Conservation (phyloP, 1,284 basidiomycete genomes). For the Malassezia obtusa region DNA sequence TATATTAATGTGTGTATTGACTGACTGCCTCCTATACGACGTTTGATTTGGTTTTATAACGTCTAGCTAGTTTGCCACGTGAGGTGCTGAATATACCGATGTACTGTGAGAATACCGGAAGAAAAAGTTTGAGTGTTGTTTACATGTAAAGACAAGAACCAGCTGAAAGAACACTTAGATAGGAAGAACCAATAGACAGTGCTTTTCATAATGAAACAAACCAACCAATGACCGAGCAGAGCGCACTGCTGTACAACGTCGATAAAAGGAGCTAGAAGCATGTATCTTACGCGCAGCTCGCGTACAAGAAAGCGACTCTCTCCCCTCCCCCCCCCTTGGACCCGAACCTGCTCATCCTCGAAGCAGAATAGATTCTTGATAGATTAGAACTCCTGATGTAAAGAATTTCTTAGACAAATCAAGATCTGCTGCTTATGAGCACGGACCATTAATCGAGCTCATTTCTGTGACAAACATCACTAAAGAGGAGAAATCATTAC, state of each 20-base stretch:
- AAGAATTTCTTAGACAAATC: neutral
- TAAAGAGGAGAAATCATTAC: constrained; percentile 1
- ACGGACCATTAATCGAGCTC: neutral
- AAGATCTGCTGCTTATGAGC: neutral
- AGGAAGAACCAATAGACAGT: too few species aligned
- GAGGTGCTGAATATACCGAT: too few species aligned
- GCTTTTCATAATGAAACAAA: neutral
- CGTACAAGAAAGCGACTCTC: constrained; percentile 1
- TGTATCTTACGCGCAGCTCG: neutral
- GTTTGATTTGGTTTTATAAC: too few species aligned
- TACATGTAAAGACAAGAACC: too few species aligned
- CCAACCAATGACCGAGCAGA: neutral
- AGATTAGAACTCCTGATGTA: neutral
- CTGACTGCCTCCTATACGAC: too few species aligned
- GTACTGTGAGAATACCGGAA: too few species aligned
- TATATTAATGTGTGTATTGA: too few species aligned
- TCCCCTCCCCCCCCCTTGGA: neutral
- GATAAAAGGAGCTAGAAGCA: neutral
- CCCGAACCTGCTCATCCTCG: neutral
- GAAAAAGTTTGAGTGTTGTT: too few species aligned
- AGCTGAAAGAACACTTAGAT: too few species aligned
- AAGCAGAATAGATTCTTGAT: neutral
- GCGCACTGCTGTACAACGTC: neutral
- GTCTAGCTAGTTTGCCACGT: too few species aligned
- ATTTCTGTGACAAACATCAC: neutral